Evolutionary conservation across 2,329 filamentous ascomycete species (phyloP), one percentile per base, ranked within the genome.

Genomic region (Sclerotinia nivalis): DNA sequence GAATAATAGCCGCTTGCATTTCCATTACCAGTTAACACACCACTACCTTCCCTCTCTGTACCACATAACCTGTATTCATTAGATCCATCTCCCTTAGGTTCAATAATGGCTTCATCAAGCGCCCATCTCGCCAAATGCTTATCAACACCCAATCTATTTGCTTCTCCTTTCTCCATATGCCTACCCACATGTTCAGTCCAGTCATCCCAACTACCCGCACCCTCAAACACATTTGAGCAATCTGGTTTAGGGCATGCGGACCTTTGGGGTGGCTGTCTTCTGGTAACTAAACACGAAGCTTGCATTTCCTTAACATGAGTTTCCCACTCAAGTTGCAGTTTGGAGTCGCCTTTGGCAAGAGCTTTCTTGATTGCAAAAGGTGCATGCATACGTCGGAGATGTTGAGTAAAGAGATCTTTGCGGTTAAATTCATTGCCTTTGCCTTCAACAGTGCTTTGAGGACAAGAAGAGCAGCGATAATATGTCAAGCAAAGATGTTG

Each of bases 391-490:
- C 95, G 92, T 20, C 94, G 91, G 20, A 97, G 86, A 76, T 99
- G 95, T 78, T 98, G 95, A 0, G 93, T 95, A 79, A 97, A 99
- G 18, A 99, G 87, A 78, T 98, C 95, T 79, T 97, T 97, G 76
- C 95, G 90, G 80, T 97, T 97, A 81, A 97, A 97, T 79, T 90
- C 88, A 72, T 88, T 88, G 5, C 85, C 86, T 72, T 86, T 88
- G 47, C 86, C 86, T 71, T 88, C 86, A 0, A 81, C 79, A 1
- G 82, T 82, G 69, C 81, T 84, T 70, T 84, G 83, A 0, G 87
- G 85, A 70, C 88, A 90, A 2, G 85, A 82, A 0, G 88, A 89
- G 73, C 88, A 90, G 28, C 88, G 84, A 75, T 90, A 90, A 74
- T 86, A 90, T 62, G 86, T 85, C 25, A 90, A 78, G 73, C 88